Conservation (phyloP, 2,329 filamentous ascomycete genomes). For the Fusarium vanettenii region DNA sequence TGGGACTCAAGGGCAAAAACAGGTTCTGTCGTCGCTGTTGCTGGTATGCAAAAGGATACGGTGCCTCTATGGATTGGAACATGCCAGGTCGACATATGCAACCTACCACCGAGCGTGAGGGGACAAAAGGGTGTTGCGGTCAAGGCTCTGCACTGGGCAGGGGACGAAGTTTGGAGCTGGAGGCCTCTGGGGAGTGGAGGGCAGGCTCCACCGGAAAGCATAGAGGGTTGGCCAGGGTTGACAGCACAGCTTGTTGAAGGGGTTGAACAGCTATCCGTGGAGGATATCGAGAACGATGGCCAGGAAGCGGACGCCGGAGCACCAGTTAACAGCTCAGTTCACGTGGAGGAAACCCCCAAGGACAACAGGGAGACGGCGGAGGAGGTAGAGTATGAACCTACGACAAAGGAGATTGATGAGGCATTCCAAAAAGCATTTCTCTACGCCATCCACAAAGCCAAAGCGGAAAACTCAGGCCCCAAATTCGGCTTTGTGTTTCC, state of each 20-base stretch:
- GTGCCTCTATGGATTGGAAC: conserved; percentile 36
- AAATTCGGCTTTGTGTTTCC: conserved; percentile 35
- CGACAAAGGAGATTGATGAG: conserved; percentile 35
- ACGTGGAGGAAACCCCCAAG: background rate
- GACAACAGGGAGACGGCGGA: background rate
- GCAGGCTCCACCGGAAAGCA: conserved; percentile 23
- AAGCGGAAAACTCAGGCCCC: conserved; percentile 17
- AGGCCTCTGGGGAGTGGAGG: conserved; percentile 36
- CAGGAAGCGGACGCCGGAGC: background rate
- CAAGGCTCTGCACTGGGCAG: conserved; percentile 38
- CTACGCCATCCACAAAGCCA: conserved; percentile 34
- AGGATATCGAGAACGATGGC: background rate
- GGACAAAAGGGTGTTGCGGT: conserved; percentile 35
- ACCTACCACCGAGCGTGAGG: conserved; percentile 17
- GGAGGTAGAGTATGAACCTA: conserved; percentile 28
- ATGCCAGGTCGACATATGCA: conserved; percentile 32
- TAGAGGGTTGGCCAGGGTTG: conserved; percentile 33
- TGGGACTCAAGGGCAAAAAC: conserved; percentile 34
- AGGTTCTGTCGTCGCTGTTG: conserved; percentile 38
- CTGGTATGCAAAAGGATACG: conserved; percentile 33
- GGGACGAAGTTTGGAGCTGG: conserved; percentile 40
- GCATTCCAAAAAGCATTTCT: conserved; percentile 37
- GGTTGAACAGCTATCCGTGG: background rate
- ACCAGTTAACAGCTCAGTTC: background rate
- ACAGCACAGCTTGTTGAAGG: background rate